These are phyloP conservation scores for Diaporthe velutina DNA, from an alignment of 2,329 filamentous ascomycete genomes.

Conservation along the genomic window DNA sequence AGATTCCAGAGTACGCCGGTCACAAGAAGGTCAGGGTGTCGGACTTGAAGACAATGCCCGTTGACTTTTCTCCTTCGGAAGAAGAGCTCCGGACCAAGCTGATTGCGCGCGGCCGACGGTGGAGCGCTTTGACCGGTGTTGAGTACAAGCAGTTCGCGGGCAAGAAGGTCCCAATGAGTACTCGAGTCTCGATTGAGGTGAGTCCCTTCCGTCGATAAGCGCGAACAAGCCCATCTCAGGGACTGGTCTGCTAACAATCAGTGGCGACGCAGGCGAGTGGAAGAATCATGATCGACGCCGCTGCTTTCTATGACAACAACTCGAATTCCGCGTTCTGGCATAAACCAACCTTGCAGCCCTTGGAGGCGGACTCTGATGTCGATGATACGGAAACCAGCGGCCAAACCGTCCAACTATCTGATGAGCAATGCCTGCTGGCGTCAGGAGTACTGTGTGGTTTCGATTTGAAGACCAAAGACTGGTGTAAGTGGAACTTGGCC, in stretches of 20 bases:
- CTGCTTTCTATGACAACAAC: conserved; percentile 1
- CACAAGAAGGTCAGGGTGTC: conserved; percentile 42
- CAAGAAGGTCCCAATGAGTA: conserved; percentile 3
- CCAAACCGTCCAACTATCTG: not conserved
- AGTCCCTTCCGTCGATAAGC: not conserved
- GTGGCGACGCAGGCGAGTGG: not conserved
- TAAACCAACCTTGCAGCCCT: not conserved
- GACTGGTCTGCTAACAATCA: not conserved
- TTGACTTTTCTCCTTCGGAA: conserved; percentile 40
- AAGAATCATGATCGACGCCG: conserved; percentile 7
- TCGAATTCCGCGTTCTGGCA: not conserved
- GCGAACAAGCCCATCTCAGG: too few relatives aligned
- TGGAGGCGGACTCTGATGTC: not conserved
- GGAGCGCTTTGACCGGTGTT: not conserved
- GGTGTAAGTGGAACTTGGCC: not conserved
- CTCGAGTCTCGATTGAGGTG: not conserved
- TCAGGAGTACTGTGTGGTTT: not conserved
- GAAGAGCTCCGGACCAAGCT: not conserved
- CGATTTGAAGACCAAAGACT: conserved; percentile 3
- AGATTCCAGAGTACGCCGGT: conserved; percentile 46
- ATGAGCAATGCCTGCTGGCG: not conserved
- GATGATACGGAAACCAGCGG: not conserved
- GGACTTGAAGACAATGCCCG: conserved; percentile 46
- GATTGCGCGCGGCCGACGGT: not conserved
- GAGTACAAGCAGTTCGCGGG: conserved; percentile 11